Evolutionary conservation across 1,284 basidiomycete genomes (phyloP), one percentile per base, ranked within the genome.

Genomic region (Fistulinella staudtii): DNA sequence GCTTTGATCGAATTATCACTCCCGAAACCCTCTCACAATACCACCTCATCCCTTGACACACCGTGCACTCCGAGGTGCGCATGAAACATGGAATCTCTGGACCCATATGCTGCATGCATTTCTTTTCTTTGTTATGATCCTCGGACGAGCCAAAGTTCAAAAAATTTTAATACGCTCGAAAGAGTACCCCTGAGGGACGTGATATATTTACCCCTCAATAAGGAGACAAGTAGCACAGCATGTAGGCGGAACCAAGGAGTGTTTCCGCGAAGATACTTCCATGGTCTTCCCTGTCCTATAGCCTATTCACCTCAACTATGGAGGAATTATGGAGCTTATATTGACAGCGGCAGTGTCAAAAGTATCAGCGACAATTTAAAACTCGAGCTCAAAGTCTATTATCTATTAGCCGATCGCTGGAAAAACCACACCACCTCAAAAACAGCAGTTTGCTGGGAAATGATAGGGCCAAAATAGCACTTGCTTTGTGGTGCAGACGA

Each of bases 311-410:
- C n/a, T n/a, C n/a, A n/a, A n/a, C n/a, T n/a, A n/a, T n/a, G n/a
- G n/a, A n/a, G n/a, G n/a, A n/a, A n/a, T n/a, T n/a, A n/a, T n/a
- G n/a, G n/a, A n/a, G n/a, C n/a, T n/a, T n/a, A n/a, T n/a, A n/a
- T n/a, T n/a, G n/a, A n/a, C n/a, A n/a, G n/a, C n/a, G n/a, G n/a
- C n/a, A n/a, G n/a, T n/a, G n/a, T n/a, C n/a, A n/a, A n/a, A n/a
- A n/a, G n/a, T n/a, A n/a, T n/a, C n/a, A n/a, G 5, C 27, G 27
- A 28, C 80, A 62, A 27, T 81, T 58, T 4, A 82, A 64, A 1
- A 64, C 62, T 0, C 79, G 77, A 43, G 27, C 23, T 34, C 3
- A 63, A 41, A 25, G 56, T 75, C 76, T 75, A 47, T 25, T 8
- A 29, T 15, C 17, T 24, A 13, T 38, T 22, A 54, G 24, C 41